Base-by-base conservation (phyloP, 148 eudicot genomes). In the Nyssa sinensis region DNA sequence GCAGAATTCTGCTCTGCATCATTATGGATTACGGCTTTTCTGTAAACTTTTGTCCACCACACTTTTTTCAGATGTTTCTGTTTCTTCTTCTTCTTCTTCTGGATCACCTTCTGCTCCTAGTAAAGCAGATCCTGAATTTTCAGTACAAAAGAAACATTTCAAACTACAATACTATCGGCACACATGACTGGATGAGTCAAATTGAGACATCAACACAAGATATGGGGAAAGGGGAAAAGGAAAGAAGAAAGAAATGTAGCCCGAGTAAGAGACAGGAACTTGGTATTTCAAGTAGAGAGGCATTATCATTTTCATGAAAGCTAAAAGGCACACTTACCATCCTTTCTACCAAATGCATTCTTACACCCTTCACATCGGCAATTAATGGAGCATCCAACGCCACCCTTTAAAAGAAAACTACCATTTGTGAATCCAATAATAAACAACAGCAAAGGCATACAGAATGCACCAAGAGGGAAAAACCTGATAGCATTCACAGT, bases 401-500 rank as follows among this genome's bases (percentile, higher is more conserved):
- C 97, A 62, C 92, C 94, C 97, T 92, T 71, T 67, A 70, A 70
- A 75, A 71, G 51, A 37, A n/a, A 79, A 25, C 6, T 27, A 79
- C 49, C 27, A 68, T 35, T 13, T 35, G 8, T 11, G 12, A 24
- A 65, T 23, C 47, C 23, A 34, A 34, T 11, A 11, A 7, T 16
- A 35, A 21, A n/a, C 24, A 8, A n/a, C 24, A 55, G 4, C 7
- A 55, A 55, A 55, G 29, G 14, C 66, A 61, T 19, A 37, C 41
- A 41, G 24, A 59, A 23, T 33, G 32, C 27, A 75, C 11, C 71
- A 64, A 44, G 55, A 69, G 64, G 21, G 49, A 70, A 66, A 55
- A 68, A 91, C 97, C 97, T 92, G 97, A 84, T 81, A 92, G 80
- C 97, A 92, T 92, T 92, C 97, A 71, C 97, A 92, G 63, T 92